These are phyloP conservation scores for Phytopythium sindhum DNA, from an alignment of 352 stramenopile species.

Conservation along the genomic window DNA sequence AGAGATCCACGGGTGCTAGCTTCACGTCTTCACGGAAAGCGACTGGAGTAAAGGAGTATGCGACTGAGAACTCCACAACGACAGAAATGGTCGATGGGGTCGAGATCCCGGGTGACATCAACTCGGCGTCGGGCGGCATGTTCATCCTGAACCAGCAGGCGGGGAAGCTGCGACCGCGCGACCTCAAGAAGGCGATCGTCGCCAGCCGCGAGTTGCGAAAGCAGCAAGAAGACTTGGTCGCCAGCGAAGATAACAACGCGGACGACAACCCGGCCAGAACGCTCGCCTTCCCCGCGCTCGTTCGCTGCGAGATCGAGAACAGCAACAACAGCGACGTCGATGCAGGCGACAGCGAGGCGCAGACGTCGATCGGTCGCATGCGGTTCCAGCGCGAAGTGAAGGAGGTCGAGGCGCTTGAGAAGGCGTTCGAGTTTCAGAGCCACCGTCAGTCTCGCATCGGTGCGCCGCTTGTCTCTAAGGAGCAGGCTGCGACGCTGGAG, in stretches of 20 bases:
- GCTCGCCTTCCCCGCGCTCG: conserved; percentile 50
- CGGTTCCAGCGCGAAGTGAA: conserved; percentile 80
- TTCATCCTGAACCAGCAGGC: conserved; percentile 88
- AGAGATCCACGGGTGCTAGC: not conserved
- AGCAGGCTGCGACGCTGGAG: conserved; percentile 45
- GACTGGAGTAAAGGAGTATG: not conserved
- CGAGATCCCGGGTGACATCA: conserved; percentile 63
- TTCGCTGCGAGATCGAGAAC: conserved; percentile 47
- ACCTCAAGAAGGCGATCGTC: conserved; percentile 87
- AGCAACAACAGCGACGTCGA: conserved; percentile 3
- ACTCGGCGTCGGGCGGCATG: conserved; percentile 60
- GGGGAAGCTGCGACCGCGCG: conserved; percentile 88
- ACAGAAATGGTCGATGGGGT: conserved; percentile 47
- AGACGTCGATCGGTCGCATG: conserved; percentile 73
- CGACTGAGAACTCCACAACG: not conserved
- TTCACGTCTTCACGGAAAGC: not conserved
- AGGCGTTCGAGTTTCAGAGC: conserved; percentile 84
- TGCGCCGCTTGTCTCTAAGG: conserved; percentile 42
- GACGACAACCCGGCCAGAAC: conserved; percentile 13
- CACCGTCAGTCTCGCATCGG: conserved; percentile 55
- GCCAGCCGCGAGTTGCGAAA: conserved; percentile 61
- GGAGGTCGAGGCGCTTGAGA: conserved; percentile 70
- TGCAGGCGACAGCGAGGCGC: conserved; percentile 5
- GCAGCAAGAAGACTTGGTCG: conserved; percentile 53
- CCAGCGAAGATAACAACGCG: conserved; percentile 8